Conservation (phyloP, 2,329 filamentous ascomycete genomes). For the Zymoseptoria passerinii region DNA sequence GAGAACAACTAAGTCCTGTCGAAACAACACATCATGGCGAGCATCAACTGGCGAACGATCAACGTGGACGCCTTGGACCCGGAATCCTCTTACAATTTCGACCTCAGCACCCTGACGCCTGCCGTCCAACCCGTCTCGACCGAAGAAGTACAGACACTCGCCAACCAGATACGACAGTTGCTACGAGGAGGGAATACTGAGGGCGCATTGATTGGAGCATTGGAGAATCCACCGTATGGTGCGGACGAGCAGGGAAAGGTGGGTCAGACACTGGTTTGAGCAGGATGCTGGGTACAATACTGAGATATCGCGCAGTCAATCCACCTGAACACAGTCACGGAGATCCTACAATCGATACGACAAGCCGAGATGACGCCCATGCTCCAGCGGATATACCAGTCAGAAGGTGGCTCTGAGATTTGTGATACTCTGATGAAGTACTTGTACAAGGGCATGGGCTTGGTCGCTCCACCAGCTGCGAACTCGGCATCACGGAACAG, state of each 20-base stretch:
- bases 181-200: constrained; percentile 79
- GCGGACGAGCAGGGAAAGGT: constrained; percentile 48
- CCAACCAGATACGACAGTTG: constrained; percentile 77
- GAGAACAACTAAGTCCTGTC: neutral
- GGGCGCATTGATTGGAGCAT: constrained; percentile 71
- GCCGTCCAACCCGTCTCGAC: constrained; percentile 66
- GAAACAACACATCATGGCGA: constrained; percentile 31
- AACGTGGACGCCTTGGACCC: constrained; percentile 88
- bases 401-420: constrained; percentile 71
- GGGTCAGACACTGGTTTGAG: constrained; percentile 18
- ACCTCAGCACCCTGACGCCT: constrained; percentile 73
- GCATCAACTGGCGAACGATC: constrained; percentile 71
- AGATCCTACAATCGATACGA: constrained; percentile 93
- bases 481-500: constrained; percentile 31
- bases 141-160: constrained; percentile 67
- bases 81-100: constrained; percentile 86
- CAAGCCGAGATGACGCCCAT: constrained; percentile 91
- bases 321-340: constrained; percentile 78
- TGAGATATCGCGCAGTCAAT: constrained; percentile 52
- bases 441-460: constrained; percentile 82
- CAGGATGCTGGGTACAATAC: neutral
- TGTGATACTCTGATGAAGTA: constrained; percentile 97
- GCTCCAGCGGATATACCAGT: constrained; percentile 69
- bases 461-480: constrained; percentile 26
- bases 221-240: constrained; percentile 75